Base-by-base conservation (phyloP, 306 rosid genomes). In the Castanea crenata region DNA sequence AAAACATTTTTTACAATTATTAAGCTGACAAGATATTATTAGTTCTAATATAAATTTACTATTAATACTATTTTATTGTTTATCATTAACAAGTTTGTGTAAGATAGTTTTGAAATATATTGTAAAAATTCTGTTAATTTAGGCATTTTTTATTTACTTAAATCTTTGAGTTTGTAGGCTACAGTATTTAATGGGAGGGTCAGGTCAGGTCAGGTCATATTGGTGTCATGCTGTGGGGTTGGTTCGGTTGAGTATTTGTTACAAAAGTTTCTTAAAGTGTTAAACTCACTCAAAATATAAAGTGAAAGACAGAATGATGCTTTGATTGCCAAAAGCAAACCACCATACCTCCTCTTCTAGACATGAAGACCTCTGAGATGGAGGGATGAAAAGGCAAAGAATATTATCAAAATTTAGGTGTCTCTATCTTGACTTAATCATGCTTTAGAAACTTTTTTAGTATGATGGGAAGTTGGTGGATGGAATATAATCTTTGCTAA, bases 391-490 rank as follows among this genome's bases (percentile, higher is more conserved):
- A 79, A 79, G 72, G 72, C 72, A 19, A 19, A 35, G 72, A 68
- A 41, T 41, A 41, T 19, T 19, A 35, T n/a, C 52, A 8, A 68
- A 65, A 72, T 63, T 32, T 59, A 18, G 19, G 64, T 35, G 68
- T 76, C 73, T 71, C 46, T 55, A 65, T 81, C 69, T 71, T 82
- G 80, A 76, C 84, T 81, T 76, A 49, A 61, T 54, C 80, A 52
- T 71, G 84, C 80, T 76, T 76, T 81, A 27, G 59, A 12, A 59
- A 70, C 58, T 72, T 12, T 59, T 69, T 70, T 54, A 68, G 38
- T 34, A 70, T 31, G 79, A 76, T 51, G 73, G 25, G 57, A 61
- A 51, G n/a, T 34, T 34, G 11, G 54, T 19, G 51, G 80, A 75
- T 69, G 71, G 71, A 74, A 54, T 54, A 55, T 68, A 68, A 69